These are phyloP conservation scores for Wickerhamiella pararugosa DNA, from an alignment of 1,139 yeast genomes.

Conservation along the genomic window DNA sequence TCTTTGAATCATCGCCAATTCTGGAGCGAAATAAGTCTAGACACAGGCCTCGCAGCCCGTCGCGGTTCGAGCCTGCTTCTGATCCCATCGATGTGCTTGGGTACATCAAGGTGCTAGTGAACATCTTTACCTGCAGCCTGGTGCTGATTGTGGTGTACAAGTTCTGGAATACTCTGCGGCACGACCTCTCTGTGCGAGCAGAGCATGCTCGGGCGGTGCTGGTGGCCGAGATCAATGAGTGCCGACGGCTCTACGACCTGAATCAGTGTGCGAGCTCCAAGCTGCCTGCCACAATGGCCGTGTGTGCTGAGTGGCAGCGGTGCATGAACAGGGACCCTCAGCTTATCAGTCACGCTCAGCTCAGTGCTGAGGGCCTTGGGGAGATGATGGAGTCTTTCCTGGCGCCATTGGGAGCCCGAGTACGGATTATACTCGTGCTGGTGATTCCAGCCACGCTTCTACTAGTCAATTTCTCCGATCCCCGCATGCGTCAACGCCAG, in stretches of 20 bases:
- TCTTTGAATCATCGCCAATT: too few species aligned
- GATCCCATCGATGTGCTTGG: too few species aligned
- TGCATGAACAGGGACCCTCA: slow-evolving; percentile 85
- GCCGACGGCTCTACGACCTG: neutral
- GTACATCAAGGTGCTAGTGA: too few species aligned
- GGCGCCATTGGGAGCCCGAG: slow-evolving; percentile 61
- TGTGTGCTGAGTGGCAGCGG: slow-evolving; percentile 60
- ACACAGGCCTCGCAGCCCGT: too few species aligned
- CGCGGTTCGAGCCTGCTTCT: too few species aligned
- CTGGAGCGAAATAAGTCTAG: too few species aligned
- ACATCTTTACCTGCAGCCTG: too few species aligned
- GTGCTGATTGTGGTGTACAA: too few species aligned
- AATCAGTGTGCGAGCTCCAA: slow-evolving; percentile 20
- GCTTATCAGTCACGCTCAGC: slow-evolving; percentile 56
- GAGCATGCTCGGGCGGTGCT: neutral
- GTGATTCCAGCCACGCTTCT: slow-evolving; percentile 33
- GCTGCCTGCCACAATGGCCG: slow-evolving; percentile 56
- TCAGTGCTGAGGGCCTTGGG: slow-evolving; percentile 72
- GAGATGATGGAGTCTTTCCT: slow-evolving; percentile 68
- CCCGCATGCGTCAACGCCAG: neutral
- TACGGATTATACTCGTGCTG: slow-evolving; percentile 36
- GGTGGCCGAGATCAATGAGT: slow-evolving; percentile 1
- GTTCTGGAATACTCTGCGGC: neutral
- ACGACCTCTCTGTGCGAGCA: neutral
- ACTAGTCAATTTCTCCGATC: slow-evolving; percentile 21